Evolutionary conservation across 305 asterid species (phyloP), one percentile per base, ranked within the genome.

Genomic region (Fraxinus nigra): DNA sequence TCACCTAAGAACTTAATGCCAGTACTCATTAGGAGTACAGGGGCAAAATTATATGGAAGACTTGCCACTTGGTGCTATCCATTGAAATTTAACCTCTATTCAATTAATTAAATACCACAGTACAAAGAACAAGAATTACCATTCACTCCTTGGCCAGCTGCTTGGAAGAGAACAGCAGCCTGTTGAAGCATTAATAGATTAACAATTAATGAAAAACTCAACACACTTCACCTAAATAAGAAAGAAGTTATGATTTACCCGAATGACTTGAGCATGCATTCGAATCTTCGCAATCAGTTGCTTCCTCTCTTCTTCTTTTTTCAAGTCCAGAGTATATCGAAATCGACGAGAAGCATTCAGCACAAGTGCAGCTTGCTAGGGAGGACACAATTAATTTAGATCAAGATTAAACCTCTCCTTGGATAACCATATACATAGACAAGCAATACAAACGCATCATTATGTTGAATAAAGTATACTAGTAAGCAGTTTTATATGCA

Each of bases 91-190:
- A 81, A 77, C 69, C 81, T 48, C 48, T 2, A 22, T 33, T 24
- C 33, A 73, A 69, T 70, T 72, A n/a, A n/a, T 54, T 65, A 72
- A 61, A 37, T 56, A 35, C 74, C 67, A 78, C 73, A n/a, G 48
- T 30, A 48, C 74, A 76, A 7, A 79, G 74, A 78, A 85, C 79
- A 33, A 51, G 32, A 82, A 30, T 56, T 88, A 92, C 98, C 98
- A 34, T 78, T 86, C 20, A 33, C 4, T 76, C 88, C 91, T 77
- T 83, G 85, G 75, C 90, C 94, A 76, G 97, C 97, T 72, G 90
- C 94, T 94, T 94, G 95, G 88, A 95, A 94, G 82, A 93, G 95
- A 80, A 93, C 92, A 20, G 99, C 99, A 38, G 99, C 99, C 99
- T 95, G 93, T 75, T 22, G 87, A 81, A 79, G 76, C 67, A 61